These are phyloP conservation scores for Kwoniella sp. DNA, from an alignment of 768 basidiomycete genomes.

Conservation along the genomic window DNA sequence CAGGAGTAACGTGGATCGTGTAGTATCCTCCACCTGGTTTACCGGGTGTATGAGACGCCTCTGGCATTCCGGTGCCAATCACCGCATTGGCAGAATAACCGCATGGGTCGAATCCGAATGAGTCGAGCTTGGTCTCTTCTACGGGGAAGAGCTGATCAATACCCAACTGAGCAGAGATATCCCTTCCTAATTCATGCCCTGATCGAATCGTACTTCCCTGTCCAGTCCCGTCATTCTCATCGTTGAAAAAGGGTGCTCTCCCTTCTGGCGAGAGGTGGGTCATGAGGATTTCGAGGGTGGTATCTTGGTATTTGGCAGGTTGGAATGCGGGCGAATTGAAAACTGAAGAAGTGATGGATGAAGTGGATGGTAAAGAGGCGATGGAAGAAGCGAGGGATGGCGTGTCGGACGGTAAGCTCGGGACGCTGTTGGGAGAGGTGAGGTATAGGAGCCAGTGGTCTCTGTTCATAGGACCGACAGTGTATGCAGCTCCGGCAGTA, in stretches of 20 bases:
- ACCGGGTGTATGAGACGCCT: conserved; percentile 9
- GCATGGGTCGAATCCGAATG: conserved; percentile 91
- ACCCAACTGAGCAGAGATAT: conserved; percentile 71
- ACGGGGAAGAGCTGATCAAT: conserved; percentile 80
- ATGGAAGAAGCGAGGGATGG: conserved; percentile 17
- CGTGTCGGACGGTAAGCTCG: conserved; percentile 44
- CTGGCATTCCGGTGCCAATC: conserved; percentile 62
- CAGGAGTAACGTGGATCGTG: conserved; percentile 97
- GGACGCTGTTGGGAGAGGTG: conserved; percentile 64
- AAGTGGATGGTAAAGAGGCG: conserved; percentile 25
- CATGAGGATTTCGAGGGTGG: conserved; percentile 98
- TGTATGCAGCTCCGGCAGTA: conserved; percentile 78
- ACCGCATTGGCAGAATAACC: conserved; percentile 96
- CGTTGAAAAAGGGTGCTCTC: conserved; percentile 67
- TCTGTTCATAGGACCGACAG: conserved; percentile 94
- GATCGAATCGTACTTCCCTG: conserved; percentile 19
- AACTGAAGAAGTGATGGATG: conserved; percentile 22
- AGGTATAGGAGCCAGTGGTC: conserved; percentile 98
- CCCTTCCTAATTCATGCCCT: conserved; percentile 60
- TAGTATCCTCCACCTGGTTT: conserved; percentile 81
- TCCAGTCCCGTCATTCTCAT: conserved; percentile 2
- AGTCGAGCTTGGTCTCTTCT: conserved; percentile 79
- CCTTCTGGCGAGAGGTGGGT: conserved; percentile 76
- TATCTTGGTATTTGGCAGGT: conserved; percentile 63
- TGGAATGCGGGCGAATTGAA: conserved; percentile 1